Base-by-base conservation (phyloP, 768 basidiomycete genomes). In the Boletus pseudo-olivaceus region DNA sequence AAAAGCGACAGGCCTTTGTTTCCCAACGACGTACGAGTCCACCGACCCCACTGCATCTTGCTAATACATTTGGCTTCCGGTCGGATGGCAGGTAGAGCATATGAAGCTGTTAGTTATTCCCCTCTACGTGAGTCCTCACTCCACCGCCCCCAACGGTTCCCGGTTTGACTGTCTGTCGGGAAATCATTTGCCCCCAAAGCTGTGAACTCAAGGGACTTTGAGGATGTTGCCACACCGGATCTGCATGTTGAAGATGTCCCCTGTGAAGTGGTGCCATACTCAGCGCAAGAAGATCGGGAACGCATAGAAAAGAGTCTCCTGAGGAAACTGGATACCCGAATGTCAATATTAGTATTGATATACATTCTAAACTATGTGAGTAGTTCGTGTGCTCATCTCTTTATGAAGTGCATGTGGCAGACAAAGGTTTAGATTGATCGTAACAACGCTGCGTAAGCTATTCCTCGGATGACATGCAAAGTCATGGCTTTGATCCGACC, bases 361-460 rank as follows among this genome's bases (percentile, higher is more conserved):
- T 73, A 74, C 47, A 61, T 74, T 37, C 47, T 74, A 7, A 73
- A 73, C 61, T 72, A 66, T 44, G 69, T 73, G 49, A 68, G 68
- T 53, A 38, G 23, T 30, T 34, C n/a, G 15, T 41, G 29, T 27
- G 30, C 12, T 41, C 46, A 26, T 38, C 14, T 33, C 15, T 42
- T 34, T 33, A 7, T 10, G 19, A 20, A 30, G 34, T 41, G 54
- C 40, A 47, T 15, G 35, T 30, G 12, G 15, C 14, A 37, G 35
- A 30, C 7, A 11, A 54, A 27, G 10, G 17, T 10, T 26, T 47
- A 87, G 79, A 79, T 89, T 51, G 88, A 89, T 66, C 77, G 88
- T 33, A 89, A 88, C 62, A 88, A 88, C 62, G 85, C 78, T 33
- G 74, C 80, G 85, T 87, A 67, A 56, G 77, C 67, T 29, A 5